A percentile compares a stretch with the other conserved stretches of the same genome.
phyloP scores from a whole-genome alignment of 257 asterid genomes.

The Salvia hispanica region DNA sequence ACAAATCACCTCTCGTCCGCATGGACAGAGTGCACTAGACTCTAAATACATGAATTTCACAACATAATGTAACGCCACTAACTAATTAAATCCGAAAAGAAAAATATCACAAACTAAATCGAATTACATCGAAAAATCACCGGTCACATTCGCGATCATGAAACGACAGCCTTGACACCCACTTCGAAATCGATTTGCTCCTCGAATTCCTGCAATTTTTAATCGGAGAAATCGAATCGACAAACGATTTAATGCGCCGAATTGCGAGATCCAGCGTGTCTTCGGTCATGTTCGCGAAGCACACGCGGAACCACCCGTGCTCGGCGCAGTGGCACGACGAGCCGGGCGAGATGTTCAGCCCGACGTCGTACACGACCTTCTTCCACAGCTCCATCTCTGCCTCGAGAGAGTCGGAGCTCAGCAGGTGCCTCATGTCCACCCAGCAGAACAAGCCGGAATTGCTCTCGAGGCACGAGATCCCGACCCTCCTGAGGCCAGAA shows the following conservation, averaged over 20 bases:
- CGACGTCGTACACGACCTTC: conserved; percentile 74
- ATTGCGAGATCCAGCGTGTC: conserved; percentile 64
- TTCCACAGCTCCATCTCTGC: conserved; percentile 82
- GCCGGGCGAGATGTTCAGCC: conserved; percentile 81
- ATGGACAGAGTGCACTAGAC: conserved; percentile 65
- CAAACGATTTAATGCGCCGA: conserved; percentile 51
- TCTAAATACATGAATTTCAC: conserved; percentile 29
- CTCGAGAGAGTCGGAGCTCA: conserved; percentile 48
- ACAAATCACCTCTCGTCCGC: conserved; percentile 45
- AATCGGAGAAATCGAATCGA: conserved; percentile 23
- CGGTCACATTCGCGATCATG: conserved; percentile 65
- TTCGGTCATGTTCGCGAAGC: conserved; percentile 85
- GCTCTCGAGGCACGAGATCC: conserved; percentile 62
- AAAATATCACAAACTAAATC: neutral
- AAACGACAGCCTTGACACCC: conserved; percentile 81
- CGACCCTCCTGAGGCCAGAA: conserved; percentile 48
- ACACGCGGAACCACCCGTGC: conserved; percentile 87
- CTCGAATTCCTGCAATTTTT: conserved; percentile 36
- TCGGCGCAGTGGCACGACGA: conserved; percentile 81
- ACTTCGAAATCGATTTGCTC: conserved; percentile 52
- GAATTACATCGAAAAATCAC: conserved; percentile 33
- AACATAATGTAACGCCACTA: conserved; percentile 35
- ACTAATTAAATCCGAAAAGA: conserved; percentile 11
- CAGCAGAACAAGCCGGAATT: conserved; percentile 81
- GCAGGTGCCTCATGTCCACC: conserved; percentile 79